Base-by-base conservation (phyloP, 1,139 yeast species). In the Geotrichum europaeum region DNA sequence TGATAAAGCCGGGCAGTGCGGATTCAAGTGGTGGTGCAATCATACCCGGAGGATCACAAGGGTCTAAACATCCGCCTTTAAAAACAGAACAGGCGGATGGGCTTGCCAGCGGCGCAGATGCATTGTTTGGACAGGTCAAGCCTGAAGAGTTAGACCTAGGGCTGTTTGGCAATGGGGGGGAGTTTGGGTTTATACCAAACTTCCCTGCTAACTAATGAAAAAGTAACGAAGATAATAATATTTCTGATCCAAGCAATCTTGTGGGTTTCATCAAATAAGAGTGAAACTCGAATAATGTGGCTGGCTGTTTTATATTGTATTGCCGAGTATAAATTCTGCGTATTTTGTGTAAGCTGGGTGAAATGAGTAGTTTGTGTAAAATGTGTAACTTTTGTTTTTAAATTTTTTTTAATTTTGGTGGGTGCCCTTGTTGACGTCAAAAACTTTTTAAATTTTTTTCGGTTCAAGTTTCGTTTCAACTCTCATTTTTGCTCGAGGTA, bases 81-180 rank as follows among this genome's bases (percentile, higher is more conserved):
- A 40, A 40, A 40, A 7, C 24, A 18, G 47, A 40, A 40, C 18
- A 40, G 47, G 47, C 18, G 20, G 20, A 15, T n/a, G 43, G 15
- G 15, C 36, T 32, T 9, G 3, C 20, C 9, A 18, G 47, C 13
- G 18, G 20, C 22, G 47, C 9, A 5, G 20, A 40, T 15, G 18
- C 22, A 6, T 10, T n/a, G 47, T 40, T 40, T 40, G 47, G 47
- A n/a, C 47, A 40, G 47, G 18, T 18, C 47, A 40, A 40, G 47
- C 22, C 47, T 40, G 47, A 40, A 2, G 28, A 36, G 25, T 22
- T 40, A 18, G 56, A 53, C 22, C 9, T 52, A 43, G 55, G 32
- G 18, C 25, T 52, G 34, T 52, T 52, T 52, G 55, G 47, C n/a
- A 52, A 52, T 20, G 55, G 55, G 13, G 56, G 20, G 20, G 47